Evolutionary conservation across 1,139 yeast genomes (phyloP).

Genomic region (Schwanniomyces etchellsii): DNA sequence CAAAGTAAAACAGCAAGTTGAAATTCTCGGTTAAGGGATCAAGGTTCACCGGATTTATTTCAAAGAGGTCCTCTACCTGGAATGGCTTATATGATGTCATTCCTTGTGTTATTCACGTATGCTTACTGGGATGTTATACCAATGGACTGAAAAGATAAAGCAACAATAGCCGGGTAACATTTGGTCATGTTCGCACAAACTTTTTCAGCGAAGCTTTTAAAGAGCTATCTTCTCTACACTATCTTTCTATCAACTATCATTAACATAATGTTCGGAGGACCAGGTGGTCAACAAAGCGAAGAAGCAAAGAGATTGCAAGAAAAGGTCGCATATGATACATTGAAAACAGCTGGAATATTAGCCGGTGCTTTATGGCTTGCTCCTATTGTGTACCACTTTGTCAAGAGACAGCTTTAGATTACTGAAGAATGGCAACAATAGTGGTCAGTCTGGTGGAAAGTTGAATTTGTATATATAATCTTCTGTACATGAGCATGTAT

Average conservation of each 20-base stretch:
- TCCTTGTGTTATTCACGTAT: neutral
- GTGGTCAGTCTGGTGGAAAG: neutral
- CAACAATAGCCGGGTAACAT: neutral
- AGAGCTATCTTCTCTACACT: no score
- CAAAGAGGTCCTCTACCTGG: constrained; percentile 76
- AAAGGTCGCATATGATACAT: constrained; percentile 59
- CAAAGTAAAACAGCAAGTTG: constrained; percentile 75
- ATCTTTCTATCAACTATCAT: no score
- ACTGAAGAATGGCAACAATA: neutral
- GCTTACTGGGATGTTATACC: neutral
- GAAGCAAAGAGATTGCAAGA: constrained; percentile 76
- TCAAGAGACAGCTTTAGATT: constrained; percentile 49
- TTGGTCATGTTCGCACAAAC: no score
- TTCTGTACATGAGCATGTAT: no score
- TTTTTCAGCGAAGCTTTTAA: no score
- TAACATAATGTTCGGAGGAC: constrained; percentile 82
- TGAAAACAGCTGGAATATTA: constrained; percentile 61
- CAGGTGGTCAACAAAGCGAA: constrained; percentile 65
- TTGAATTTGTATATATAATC: constrained; percentile 4
- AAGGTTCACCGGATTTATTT: constrained; percentile 67
- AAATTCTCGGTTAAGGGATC: constrained; percentile 91
- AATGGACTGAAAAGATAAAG: neutral
- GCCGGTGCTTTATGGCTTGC: constrained; percentile 79
- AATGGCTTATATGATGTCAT: constrained; percentile 86
- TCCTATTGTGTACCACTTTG: constrained; percentile 58